Evolutionary conservation across 2,329 filamentous ascomycete species (phyloP).

Genomic region (Podosphaera xanthii): DNA sequence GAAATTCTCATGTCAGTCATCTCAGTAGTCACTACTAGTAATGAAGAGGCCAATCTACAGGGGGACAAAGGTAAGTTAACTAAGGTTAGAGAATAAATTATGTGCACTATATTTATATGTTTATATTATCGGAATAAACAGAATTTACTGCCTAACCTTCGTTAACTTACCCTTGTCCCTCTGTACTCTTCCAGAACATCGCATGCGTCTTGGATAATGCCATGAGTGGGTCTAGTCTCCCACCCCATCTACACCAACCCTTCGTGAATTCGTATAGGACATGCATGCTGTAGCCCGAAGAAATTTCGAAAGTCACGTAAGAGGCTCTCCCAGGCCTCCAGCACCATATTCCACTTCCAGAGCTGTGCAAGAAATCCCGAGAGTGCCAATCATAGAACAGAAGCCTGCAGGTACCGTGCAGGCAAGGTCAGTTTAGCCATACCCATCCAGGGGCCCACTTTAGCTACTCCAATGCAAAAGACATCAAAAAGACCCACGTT

Average conservation of each 20-base stretch:
- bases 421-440: neutral
- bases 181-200: neutral
- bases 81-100: no score
- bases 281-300: neutral
- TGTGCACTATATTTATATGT: no score
- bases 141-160: no score
- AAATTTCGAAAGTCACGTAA: neutral
- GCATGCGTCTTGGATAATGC: neutral
- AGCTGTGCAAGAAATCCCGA: no score
- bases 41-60: neutral
- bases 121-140: no score
- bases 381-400: no score
- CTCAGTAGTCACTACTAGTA: neutral
- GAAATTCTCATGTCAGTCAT: neutral
- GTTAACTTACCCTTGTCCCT: no score
- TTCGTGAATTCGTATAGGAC: neutral
- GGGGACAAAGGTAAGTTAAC: no score
- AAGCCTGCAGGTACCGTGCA: no score
- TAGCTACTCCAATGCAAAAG: neutral
- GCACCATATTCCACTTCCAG: no score
- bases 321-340: no score
- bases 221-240: neutral
- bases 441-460: neutral
- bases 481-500: neutral
- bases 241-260: neutral